Conservation (phyloP, 495 filamentous ascomycete genomes). For the Viridothelium virens region DNA sequence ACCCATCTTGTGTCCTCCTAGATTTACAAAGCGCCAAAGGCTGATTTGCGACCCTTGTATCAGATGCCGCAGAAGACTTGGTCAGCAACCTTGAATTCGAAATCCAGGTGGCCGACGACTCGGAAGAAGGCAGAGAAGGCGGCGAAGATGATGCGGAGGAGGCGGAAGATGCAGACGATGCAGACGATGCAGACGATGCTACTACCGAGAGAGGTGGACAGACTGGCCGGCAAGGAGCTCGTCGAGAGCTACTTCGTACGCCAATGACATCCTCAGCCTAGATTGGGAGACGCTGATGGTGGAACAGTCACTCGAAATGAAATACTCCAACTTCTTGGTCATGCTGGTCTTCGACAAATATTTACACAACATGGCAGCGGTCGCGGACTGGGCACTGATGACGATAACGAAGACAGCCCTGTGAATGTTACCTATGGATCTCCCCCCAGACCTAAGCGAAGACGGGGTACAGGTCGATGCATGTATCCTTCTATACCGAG, state of each 20-base stretch:
- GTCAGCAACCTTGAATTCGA: slow-evolving; percentile 24
- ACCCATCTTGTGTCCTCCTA: not conserved
- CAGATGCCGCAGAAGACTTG: slow-evolving; percentile 28
- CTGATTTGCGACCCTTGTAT: slow-evolving; percentile 6
- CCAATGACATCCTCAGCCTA: not conserved
- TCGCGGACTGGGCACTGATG: slow-evolving; percentile 26
- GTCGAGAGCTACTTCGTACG: slow-evolving; percentile 5
- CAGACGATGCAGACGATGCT: slow-evolving; percentile 28
- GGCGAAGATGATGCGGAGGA: slow-evolving; percentile 36
- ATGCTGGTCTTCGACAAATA: slow-evolving; percentile 35
- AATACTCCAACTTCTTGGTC: slow-evolving; percentile 37
- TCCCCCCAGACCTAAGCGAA: slow-evolving; percentile 14
- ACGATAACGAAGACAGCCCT: slow-evolving; percentile 36
- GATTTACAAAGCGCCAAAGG: not conserved
- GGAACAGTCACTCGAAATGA: slow-evolving; percentile 36
- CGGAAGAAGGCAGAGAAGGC: slow-evolving; percentile 40
- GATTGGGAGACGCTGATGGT: slow-evolving; percentile 11
- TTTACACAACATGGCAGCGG: slow-evolving; percentile 27
- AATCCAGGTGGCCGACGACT: slow-evolving; percentile 22
- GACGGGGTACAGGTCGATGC: slow-evolving; percentile 20
- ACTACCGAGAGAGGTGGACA: not conserved
- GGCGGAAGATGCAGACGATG: slow-evolving; percentile 35
- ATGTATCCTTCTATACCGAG: slow-evolving; percentile 70
- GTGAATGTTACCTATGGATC: slow-evolving; percentile 17
- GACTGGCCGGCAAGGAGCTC: slow-evolving; percentile 6